Percentiles rank a stretch among this genome's conserved stretches.
Evolutionary conservation across 768 basidiomycete genomes (phyloP).

Genomic region (Chiua virens): DNA sequence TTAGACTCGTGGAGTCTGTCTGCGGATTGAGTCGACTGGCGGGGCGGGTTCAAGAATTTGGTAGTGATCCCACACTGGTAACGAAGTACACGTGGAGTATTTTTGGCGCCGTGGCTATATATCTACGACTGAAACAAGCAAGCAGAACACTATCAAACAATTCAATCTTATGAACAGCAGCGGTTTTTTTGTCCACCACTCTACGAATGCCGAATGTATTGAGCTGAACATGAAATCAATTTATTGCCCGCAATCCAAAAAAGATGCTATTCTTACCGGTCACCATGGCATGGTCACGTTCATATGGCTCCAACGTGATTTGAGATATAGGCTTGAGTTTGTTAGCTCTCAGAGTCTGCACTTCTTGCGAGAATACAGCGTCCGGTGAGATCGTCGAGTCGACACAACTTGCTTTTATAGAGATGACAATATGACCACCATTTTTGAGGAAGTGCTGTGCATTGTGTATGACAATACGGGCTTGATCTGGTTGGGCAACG

Average conservation of each 20-base stretch:
- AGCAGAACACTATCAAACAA: too few species aligned
- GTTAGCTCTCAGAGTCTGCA: conserved; percentile 71
- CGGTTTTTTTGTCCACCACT: conserved; percentile 11
- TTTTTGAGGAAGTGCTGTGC: conserved; percentile 96
- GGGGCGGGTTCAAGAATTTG: background rate
- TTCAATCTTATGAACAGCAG: conserved; percentile 18
- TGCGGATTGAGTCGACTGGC: background rate
- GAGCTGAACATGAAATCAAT: conserved; percentile 31
- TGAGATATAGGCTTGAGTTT: conserved; percentile 95
- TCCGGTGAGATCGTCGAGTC: conserved; percentile 94
- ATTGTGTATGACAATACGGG: conserved; percentile 92
- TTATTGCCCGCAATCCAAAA: background rate
- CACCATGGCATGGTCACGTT: conserved; percentile 90
- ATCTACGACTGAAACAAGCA: background rate
- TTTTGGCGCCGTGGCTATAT: background rate
- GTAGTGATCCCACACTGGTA: too few species aligned
- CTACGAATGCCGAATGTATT: conserved; percentile 47
- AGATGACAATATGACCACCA: conserved; percentile 89
- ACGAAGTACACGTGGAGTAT: conserved; percentile 9
- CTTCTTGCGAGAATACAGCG: conserved; percentile 85
- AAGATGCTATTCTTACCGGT: conserved; percentile 49
- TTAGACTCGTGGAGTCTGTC: conserved; percentile 7
- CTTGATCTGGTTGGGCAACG: conserved; percentile 98
- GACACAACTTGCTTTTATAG: conserved; percentile 99
- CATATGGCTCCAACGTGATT: conserved; percentile 91